Evolutionary conservation across 306 rosid species (phyloP).

Genomic region (Lablab purpureus): DNA sequence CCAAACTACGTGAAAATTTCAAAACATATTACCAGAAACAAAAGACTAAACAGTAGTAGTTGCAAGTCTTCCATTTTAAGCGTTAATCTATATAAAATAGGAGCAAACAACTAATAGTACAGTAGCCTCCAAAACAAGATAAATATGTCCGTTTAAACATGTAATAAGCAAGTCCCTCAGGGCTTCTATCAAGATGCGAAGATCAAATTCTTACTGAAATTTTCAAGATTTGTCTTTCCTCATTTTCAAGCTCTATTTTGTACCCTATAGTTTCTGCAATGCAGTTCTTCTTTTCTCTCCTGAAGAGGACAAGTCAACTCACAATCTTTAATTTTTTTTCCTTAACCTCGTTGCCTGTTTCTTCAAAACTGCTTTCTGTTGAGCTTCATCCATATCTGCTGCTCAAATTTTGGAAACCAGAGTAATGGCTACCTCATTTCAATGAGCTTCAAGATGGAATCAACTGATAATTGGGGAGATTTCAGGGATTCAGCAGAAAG

Average conservation of each 20-base stretch:
- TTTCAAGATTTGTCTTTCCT: constrained; percentile 11
- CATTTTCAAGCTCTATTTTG: constrained; percentile 20
- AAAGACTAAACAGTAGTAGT: background rate
- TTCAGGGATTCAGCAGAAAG: background rate
- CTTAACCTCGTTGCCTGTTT: constrained; percentile 1
- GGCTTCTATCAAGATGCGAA: background rate
- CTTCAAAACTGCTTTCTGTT: constrained; percentile 29
- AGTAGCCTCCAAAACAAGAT: background rate
- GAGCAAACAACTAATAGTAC: background rate
- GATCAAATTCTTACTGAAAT: constrained; percentile 10
- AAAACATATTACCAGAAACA: background rate
- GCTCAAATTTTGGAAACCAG: constrained; percentile 30
- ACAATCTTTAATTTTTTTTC: constrained; percentile 27
- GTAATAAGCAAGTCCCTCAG: background rate
- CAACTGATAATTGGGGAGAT: background rate
- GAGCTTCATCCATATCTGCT: constrained; percentile 19
- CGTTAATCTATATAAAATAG: background rate
- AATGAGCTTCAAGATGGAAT: background rate
- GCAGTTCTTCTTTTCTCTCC: constrained; percentile 33
- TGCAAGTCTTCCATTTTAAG: background rate
- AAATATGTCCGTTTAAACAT: background rate
- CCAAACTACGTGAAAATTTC: background rate
- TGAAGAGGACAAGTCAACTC: constrained; percentile 24
- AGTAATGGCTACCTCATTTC: background rate
- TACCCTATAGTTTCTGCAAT: constrained; percentile 23